Base-by-base conservation (phyloP, 495 filamentous ascomycete species). In the Hyphodiscus hymeniophilus region DNA sequence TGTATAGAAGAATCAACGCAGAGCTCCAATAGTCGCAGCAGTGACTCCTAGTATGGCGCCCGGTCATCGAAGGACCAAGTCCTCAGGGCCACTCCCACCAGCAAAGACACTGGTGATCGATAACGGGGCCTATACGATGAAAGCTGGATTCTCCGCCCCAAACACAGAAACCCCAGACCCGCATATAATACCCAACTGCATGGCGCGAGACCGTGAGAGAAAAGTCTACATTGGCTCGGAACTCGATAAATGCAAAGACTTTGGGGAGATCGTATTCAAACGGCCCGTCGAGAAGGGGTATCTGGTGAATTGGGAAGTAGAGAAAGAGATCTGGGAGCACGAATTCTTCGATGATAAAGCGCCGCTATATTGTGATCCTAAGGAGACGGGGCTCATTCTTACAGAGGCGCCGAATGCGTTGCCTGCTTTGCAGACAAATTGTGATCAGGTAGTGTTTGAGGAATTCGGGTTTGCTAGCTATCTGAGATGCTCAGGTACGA, bases 391-490 rank as follows among this genome's bases (percentile, higher is more conserved):
- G 16, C 66, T 99, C 23, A 60, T 99, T 1, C 75, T 98, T 23
- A 81, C 89, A 18, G 92, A 99, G 64, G 85, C 88, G 26, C 85
- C 94, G n/a, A 97, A 96, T 63, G 80, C 84, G 3, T 74, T 91
- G 36, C 77, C 81, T 3, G 69, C 75, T 8, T 66, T 99, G 43
- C 91, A 96, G 65, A 79, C 77, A 15, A 89, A 95, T 60, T 87
- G 87, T 48, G 92, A 97, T 62, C 88, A 99, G 70, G 87, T 99
- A 61, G 77, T 96, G 0, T 97, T 97, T 70, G 92, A 99, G 61
- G 90, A 97, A 62, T 97, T 89, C 72, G 88, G 87, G n/a, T 97
- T 97, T 65, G 77, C 84, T 15, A 80, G 81, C 38, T 95, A 94
- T 64, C 82, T 80, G 47, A 76, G 92, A 40, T 82, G 75, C 56